Base-by-base conservation (phyloP, 805 yeast genomes). In the Metschnikowia arizonensis region DNA sequence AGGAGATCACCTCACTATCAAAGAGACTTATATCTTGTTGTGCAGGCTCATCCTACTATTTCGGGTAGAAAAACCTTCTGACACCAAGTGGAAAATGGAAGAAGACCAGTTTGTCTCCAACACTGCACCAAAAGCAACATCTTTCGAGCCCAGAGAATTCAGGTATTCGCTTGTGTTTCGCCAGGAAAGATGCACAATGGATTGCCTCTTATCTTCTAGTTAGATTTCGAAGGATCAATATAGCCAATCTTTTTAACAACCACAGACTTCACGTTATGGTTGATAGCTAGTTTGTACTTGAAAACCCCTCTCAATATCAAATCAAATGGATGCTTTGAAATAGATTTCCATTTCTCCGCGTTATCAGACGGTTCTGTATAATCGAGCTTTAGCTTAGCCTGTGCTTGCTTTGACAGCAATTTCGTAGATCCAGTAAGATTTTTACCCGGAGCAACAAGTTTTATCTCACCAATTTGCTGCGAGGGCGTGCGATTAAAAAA, bases 261-360 rank as follows among this genome's bases (percentile, higher is more conserved):
- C 3, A 83, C 75, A 0, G 85, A 76, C 56, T 78, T 76, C 39
- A 71, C 72, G 7, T 74, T 69, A 40, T 59, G 57, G 30, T 63
- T 57, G 50, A 90, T 71, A 1, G 96, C 93, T 43, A 89, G 69
- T 40, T 77, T 78, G 63, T 91, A 91, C 57, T 78, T 81, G 60
- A 91, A 73, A 18, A 83, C 81, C 1, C 98, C 98, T 40, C 95
- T 72, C 3, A 91, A 73, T 17, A 88, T 85, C 53, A 91, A 68
- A 49, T 88, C 96, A 62, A 90, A 91, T 10, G 96, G 96, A 58
- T 86, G 78, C 49, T 79, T 77, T 9, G 84, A 80, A 10, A 91
- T 78, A 10, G 72, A 69, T 42, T 78, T 77, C 98, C 98, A 90
- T 57, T 81, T 81, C 44, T 76, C 63, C 2, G 72, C 64, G 44